Evolutionary conservation across 2,329 filamentous ascomycete genomes (phyloP).

Genomic region (Pleomassaria siparia): DNA sequence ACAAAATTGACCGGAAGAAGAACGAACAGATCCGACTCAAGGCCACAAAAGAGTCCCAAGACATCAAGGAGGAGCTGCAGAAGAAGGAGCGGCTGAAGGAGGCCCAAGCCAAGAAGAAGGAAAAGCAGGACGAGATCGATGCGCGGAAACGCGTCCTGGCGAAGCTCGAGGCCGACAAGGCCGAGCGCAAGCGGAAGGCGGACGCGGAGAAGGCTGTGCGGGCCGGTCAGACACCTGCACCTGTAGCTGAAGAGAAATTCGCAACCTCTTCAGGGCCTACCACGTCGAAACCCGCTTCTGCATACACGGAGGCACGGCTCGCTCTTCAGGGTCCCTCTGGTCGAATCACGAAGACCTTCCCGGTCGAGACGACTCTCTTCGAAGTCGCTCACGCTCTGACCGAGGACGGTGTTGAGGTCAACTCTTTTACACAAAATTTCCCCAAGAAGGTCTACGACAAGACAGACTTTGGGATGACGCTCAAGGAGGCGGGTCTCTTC

Average conservation of each 20-base stretch:
- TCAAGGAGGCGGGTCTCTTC: conserved; percentile 88
- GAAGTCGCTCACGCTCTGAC: conserved; percentile 79
- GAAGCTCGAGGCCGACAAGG: conserved; percentile 93
- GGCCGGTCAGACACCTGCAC: conserved; percentile 66
- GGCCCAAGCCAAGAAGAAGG: conserved; percentile 78
- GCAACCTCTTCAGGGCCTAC: conserved; percentile 50
- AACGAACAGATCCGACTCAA: conserved; percentile 88
- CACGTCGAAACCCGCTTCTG: conserved; percentile 64
- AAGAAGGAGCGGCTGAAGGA: conserved; percentile 92
- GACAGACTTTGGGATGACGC: conserved; percentile 80
- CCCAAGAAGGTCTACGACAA: conserved; percentile 75
- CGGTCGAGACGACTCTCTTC: conserved; percentile 87
- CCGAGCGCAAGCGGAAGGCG: conserved; percentile 80
- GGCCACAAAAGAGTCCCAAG: conserved; percentile 83
- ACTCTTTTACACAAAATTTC: conserved; percentile 82
- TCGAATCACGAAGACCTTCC: conserved; percentile 82
- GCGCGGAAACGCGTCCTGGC: conserved; percentile 88
- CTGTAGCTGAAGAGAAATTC: conserved; percentile 51
- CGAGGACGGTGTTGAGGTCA: conserved; percentile 70
- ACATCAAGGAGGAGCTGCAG: conserved; percentile 83
- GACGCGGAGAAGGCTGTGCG: conserved; percentile 83
- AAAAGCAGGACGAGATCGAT: conserved; percentile 82
- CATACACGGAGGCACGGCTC: conserved; percentile 79
- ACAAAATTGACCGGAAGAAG: conserved; percentile 78
- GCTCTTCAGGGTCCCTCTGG: conserved; percentile 75